A percentile compares a stretch with the other conserved stretches of the same genome.
These are phyloP conservation scores for Trametopsis cervina DNA, from an alignment of 768 basidiomycete genomes.

Conservation along the genomic window DNA sequence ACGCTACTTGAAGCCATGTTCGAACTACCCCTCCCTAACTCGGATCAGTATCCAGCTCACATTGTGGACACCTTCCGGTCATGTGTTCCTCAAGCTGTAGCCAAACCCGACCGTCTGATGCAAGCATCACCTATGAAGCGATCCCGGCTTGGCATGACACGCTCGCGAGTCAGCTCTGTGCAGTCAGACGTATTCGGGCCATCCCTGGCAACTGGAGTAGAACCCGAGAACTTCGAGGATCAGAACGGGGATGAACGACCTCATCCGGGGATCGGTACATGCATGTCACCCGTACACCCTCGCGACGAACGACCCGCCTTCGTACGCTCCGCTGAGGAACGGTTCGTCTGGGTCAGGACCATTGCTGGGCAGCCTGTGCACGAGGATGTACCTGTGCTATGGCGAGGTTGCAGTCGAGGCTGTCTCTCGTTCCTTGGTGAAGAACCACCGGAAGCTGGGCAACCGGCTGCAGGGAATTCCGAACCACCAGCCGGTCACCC, in stretches of 20 bases:
- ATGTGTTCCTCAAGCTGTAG: constrained; percentile 24
- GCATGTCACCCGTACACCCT: constrained; percentile 33
- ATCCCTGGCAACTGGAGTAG: background rate
- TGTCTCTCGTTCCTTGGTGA: constrained; percentile 56
- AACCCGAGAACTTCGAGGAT: background rate
- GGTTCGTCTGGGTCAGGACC: constrained; percentile 55
- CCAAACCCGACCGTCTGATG: constrained; percentile 16
- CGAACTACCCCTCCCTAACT: constrained; percentile 25
- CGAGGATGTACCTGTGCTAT: constrained; percentile 49
- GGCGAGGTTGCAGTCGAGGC: constrained; percentile 60
- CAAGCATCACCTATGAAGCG: constrained; percentile 13
- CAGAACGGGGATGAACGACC: constrained; percentile 6
- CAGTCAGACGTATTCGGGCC: constrained; percentile 3
- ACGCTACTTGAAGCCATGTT: constrained; percentile 20
- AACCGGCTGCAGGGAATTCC: background rate
- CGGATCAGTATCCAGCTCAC: constrained; percentile 16
- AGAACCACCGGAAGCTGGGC: background rate
- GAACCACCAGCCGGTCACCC: background rate
- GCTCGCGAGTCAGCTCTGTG: constrained; percentile 3
- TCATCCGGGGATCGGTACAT: constrained; percentile 38
- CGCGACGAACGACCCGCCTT: constrained; percentile 32
- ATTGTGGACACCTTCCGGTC: constrained; percentile 22
- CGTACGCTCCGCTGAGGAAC: constrained; percentile 50
- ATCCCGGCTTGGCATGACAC: constrained; percentile 3
- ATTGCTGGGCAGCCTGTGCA: constrained; percentile 48